phyloP scores from a whole-genome alignment of 352 stramenopile species.

The Peronospora farinosa region DNA sequence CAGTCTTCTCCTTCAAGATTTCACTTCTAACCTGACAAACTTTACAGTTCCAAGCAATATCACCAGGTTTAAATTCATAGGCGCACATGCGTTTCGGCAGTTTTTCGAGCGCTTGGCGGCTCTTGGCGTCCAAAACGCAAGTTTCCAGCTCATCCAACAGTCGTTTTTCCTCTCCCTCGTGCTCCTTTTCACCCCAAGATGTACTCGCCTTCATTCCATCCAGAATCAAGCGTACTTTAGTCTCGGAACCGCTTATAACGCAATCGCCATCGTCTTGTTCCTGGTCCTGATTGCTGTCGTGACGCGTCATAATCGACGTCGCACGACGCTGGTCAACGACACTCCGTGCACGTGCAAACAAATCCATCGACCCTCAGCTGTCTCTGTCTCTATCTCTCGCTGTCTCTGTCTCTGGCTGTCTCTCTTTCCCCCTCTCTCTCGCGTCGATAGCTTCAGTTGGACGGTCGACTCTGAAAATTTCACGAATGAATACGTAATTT shows the following conservation, averaged over 20 bases:
- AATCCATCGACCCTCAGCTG: slow-evolving; percentile 17
- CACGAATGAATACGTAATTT: background rate
- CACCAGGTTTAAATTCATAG: slow-evolving; percentile 92
- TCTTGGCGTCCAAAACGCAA: slow-evolving; percentile 53
- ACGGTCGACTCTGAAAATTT: background rate
- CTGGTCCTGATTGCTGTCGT: background rate
- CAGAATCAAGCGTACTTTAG: slow-evolving; percentile 41
- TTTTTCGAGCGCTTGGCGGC: slow-evolving; percentile 40
- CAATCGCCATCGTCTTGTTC: slow-evolving; percentile 8
- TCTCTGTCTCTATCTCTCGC: too few relatives aligned
- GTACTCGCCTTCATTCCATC: slow-evolving; percentile 45
- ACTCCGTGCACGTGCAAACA: slow-evolving; percentile 31
- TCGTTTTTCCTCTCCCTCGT: slow-evolving; percentile 40
- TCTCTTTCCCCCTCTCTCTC: background rate
- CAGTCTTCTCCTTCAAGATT: slow-evolving; percentile 7
- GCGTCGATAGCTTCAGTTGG: too few relatives aligned
- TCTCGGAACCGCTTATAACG: slow-evolving; percentile 4
- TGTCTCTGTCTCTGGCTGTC: background rate
- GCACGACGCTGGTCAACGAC: slow-evolving; percentile 16
- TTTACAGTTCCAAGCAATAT: slow-evolving; percentile 97
- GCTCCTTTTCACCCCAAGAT: slow-evolving; percentile 50
- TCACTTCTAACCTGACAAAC: slow-evolving; percentile 55
- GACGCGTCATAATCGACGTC: slow-evolving; percentile 2
- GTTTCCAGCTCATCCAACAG: slow-evolving; percentile 47
- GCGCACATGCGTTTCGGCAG: slow-evolving; percentile 86